Conservation (phyloP, 805 yeast species). For the Saturnispora dispora region DNA sequence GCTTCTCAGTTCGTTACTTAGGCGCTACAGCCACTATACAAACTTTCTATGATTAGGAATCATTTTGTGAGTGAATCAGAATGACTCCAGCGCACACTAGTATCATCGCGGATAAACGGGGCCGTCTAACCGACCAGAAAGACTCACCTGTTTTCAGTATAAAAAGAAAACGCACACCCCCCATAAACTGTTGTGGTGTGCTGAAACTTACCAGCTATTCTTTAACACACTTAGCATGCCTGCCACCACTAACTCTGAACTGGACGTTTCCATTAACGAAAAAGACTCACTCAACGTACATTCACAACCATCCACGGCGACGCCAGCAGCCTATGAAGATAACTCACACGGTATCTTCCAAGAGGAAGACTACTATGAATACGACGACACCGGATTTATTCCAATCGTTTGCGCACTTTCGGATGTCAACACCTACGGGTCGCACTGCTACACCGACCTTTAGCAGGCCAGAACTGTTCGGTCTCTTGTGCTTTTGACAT, state of each 20-base stretch:
- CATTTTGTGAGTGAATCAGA: background rate
- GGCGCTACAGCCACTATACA: background rate
- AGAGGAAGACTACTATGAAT: conserved; percentile 4
- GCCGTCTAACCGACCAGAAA: background rate
- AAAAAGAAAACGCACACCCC: background rate
- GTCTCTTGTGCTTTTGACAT: background rate
- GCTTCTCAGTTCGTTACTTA: too few species aligned
- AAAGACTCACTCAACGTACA: background rate
- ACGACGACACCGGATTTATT: conserved; percentile 7
- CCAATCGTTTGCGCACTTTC: conserved; percentile 8
- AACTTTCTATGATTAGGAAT: background rate
- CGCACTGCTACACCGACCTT: conserved; percentile 1
- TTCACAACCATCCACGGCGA: background rate
- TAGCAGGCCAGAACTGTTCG: background rate
- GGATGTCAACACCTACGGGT: conserved; percentile 7
- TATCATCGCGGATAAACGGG: conserved; percentile 1
- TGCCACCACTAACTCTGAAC: background rate
- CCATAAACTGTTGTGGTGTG: background rate
- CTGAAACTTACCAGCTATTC: background rate
- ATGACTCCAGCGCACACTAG: background rate
- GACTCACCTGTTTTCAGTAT: background rate
- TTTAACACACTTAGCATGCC: background rate
- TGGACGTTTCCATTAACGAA: background rate
- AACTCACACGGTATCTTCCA: conserved; percentile 2
- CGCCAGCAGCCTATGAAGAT: background rate